Evolutionary conservation across 2,329 filamentous ascomycete species (phyloP).

Genomic region (Colletotrichum sojae): DNA sequence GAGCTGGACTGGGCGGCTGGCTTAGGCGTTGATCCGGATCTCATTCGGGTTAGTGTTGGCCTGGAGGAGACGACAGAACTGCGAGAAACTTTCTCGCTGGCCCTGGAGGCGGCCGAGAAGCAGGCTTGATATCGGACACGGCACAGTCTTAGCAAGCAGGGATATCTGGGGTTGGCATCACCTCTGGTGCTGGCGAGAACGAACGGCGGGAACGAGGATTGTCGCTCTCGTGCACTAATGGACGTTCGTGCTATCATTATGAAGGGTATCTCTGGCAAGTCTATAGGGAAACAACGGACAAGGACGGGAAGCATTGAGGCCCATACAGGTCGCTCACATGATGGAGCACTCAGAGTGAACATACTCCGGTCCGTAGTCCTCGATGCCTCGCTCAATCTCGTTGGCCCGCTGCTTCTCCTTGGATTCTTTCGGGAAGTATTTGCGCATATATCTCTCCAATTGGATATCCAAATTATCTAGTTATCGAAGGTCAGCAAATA

Average conservation of each 20-base stretch:
- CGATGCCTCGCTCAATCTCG: slow-evolving; percentile 80
- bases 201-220: neutral
- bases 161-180: too few species aligned
- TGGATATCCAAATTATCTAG: slow-evolving; percentile 78
- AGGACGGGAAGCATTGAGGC: neutral
- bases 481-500: neutral
- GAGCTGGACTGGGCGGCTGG: slow-evolving; percentile 92
- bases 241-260: slow-evolving; percentile 1
- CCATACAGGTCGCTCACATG: slow-evolving; percentile 63
- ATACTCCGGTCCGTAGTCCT: slow-evolving; percentile 79
- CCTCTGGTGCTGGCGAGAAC: too few species aligned
- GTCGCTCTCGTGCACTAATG: neutral
- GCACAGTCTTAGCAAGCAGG: neutral
- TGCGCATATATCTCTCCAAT: slow-evolving; percentile 78
- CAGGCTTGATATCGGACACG: neutral
- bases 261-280: slow-evolving; percentile 36
- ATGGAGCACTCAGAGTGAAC: slow-evolving; percentile 70
- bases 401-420: slow-evolving; percentile 79
- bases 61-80: slow-evolving; percentile 83
- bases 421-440: slow-evolving; percentile 81
- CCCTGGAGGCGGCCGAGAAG: slow-evolving; percentile 73
- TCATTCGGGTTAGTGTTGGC: slow-evolving; percentile 91
- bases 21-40: slow-evolving; percentile 84
- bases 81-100: slow-evolving; percentile 73
- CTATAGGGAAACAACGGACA: slow-evolving; percentile 21